A percentile compares a stretch with the other conserved stretches of the same genome.
phyloP scores from a whole-genome alignment of 1,284 basidiomycete genomes.

The Coriolopsis trogii region DNA sequence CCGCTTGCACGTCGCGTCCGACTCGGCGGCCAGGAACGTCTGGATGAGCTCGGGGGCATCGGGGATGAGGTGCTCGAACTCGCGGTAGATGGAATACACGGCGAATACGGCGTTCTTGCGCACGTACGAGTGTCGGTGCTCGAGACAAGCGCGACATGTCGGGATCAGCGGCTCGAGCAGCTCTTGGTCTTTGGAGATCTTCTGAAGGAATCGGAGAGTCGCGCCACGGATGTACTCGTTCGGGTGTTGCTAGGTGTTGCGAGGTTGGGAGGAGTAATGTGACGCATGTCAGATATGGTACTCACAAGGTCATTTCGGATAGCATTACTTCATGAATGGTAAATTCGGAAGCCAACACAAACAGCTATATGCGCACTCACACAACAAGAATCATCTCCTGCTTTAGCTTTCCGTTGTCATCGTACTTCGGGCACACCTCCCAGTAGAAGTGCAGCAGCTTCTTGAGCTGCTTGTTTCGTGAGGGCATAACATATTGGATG shows the following conservation, averaged over 20 bases:
- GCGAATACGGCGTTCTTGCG: conserved; percentile 99
- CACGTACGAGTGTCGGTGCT: conserved; percentile 98
- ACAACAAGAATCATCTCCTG: conserved; percentile 99
- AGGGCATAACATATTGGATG: conserved; percentile 97
- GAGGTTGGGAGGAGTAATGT: background rate
- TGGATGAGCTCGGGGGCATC: conserved; percentile 97
- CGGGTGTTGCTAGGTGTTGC: conserved; percentile 83
- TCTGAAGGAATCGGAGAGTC: conserved; percentile 95
- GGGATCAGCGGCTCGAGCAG: conserved; percentile 96
- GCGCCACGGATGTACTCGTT: conserved; percentile 99
- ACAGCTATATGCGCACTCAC: conserved; percentile 54
- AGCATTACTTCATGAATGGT: conserved; percentile 71
- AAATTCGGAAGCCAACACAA: conserved; percentile 16
- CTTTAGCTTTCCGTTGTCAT: conserved; percentile 96
- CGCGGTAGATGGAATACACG: conserved; percentile 91
- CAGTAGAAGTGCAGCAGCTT: conserved; percentile 99
- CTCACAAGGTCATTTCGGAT: conserved; percentile 95
- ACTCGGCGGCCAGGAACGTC: conserved; percentile 97
- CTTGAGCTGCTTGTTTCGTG: conserved; percentile 96
- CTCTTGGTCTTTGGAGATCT: conserved; percentile 92
- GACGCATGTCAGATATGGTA: conserved; percentile 13
- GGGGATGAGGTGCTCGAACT: conserved; percentile 93
- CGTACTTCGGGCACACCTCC: conserved; percentile 99
- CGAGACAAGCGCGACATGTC: conserved; percentile 91
- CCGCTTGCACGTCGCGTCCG: conserved; percentile 95